phyloP scores from a whole-genome alignment of 208 protist genomes.

The Novymonas esmeraldas region DNA sequence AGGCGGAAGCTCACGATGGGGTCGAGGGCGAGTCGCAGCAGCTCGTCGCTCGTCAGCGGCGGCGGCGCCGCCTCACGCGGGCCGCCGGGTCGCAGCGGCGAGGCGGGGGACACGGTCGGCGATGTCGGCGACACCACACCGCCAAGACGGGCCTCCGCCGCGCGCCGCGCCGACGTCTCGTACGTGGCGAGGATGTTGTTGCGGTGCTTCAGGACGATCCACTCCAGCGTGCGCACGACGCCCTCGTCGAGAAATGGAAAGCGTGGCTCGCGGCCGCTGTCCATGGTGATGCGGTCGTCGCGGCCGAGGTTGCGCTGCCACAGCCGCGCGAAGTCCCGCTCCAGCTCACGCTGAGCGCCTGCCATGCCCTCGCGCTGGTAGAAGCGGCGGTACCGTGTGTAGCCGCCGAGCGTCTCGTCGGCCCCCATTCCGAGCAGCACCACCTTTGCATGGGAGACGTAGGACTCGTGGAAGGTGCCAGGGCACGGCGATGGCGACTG shows the following conservation, averaged over 20 bases:
- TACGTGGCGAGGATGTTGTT: conserved; percentile 29
- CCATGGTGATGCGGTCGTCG: conserved; percentile 94
- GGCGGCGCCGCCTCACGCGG: background rate
- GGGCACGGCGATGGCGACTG: conserved; percentile 26
- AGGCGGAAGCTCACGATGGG: conserved; percentile 73
- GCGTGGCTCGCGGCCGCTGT: conserved; percentile 92
- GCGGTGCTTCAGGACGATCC: conserved; percentile 62
- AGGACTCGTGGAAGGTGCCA: conserved; percentile 37
- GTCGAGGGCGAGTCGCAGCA: conserved; percentile 50
- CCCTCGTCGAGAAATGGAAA: conserved; percentile 95
- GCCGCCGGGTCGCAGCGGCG: background rate
- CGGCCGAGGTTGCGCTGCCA: conserved; percentile 95
- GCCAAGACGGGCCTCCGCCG: background rate
- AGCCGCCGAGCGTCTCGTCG: conserved; percentile 96
- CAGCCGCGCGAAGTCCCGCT: conserved; percentile 90
- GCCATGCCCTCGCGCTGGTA: conserved; percentile 64
- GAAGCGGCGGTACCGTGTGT: conserved; percentile 92
- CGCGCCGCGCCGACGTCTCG: background rate
- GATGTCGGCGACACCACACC: background rate
- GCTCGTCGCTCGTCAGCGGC: conserved; percentile 27
- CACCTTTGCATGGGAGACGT: conserved; percentile 72
- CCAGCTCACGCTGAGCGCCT: conserved; percentile 81
- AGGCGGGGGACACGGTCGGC: background rate
- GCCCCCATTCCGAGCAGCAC: conserved; percentile 95
- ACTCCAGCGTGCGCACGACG: conserved; percentile 75